A percentile compares a stretch with the other conserved stretches of the same genome.
Conservation (phyloP, 2,329 filamentous ascomycete genomes). For the Aspergillus puulaauensis region DNA sequence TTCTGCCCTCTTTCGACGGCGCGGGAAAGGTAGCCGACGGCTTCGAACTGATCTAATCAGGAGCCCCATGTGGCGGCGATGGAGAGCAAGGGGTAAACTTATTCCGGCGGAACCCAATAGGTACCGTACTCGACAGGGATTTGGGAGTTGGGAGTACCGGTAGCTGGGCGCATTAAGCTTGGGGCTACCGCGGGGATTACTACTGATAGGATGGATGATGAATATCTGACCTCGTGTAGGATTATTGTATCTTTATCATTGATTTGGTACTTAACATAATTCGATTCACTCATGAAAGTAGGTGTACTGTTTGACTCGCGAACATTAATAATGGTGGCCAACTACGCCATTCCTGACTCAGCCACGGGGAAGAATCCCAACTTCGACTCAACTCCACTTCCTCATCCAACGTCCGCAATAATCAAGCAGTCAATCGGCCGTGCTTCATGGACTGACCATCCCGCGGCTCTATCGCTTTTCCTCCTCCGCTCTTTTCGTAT, state of each 20-base stretch:
- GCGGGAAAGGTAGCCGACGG: conserved; percentile 18
- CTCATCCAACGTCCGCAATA: conserved; percentile 7
- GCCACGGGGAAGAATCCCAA: conserved; percentile 9
- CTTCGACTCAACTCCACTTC: conserved; percentile 4
- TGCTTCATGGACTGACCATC: conserved; percentile 13
- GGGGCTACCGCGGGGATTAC: neutral
- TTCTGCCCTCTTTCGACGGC: conserved; percentile 31
- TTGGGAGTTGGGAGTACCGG: neutral
- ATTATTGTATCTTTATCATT: conserved; percentile 9
- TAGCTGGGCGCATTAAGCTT: neutral
- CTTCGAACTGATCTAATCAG: conserved; percentile 3
- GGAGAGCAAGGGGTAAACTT: conserved; percentile 4
- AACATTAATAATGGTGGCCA: conserved; percentile 8
- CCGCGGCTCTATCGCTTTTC: conserved; percentile 11
- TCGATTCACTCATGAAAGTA: neutral
- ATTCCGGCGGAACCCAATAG: neutral
- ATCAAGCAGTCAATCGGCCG: conserved; percentile 3
- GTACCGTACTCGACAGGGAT: neutral
- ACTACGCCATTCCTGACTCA: conserved; percentile 9
- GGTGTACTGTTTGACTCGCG: neutral
- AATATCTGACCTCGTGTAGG: conserved; percentile 7
- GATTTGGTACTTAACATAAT: conserved; percentile 7
- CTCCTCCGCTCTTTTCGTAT: conserved; percentile 15
- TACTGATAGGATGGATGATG: conserved; percentile 6
- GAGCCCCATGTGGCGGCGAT: conserved; percentile 1